A percentile compares a stretch with the other conserved stretches of the same genome.
Conservation (phyloP, 2,329 filamentous ascomycete species). For the Ploettnerulaceae sp. region DNA sequence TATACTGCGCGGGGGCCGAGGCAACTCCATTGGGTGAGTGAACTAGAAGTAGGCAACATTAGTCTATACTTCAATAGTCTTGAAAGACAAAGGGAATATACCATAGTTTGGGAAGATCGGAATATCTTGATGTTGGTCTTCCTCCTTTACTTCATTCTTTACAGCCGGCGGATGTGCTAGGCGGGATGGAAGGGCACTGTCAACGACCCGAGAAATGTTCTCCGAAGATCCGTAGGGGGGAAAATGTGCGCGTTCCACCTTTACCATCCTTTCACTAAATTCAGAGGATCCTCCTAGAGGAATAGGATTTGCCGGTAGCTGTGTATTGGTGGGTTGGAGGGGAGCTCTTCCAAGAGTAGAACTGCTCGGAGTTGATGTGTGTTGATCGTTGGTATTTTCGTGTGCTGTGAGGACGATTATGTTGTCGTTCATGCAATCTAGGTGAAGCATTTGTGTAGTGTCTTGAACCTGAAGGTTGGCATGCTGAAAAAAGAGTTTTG, state of each 20-base stretch:
- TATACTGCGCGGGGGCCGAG: too few relatives aligned
- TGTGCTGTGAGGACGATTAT: constrained; percentile 16
- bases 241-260: neutral
- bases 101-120: neutral
- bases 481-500: constrained; percentile 1
- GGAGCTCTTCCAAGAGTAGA: constrained; percentile 5
- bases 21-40: neutral
- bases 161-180: neutral
- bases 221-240: neutral
- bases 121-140: neutral
- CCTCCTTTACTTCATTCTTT: constrained; percentile 1
- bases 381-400: constrained; percentile 3
- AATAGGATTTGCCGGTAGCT: constrained; percentile 1
- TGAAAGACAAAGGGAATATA: neutral
- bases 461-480: constrained; percentile 3
- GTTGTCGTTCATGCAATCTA: constrained; percentile 14
- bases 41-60: too few relatives aligned
- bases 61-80: too few relatives aligned
- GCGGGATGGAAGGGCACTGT: neutral
- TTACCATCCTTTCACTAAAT: neutral
- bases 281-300: neutral
- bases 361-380: neutral
- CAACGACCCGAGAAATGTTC: neutral
- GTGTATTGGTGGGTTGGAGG: constrained; percentile 10
- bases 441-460: constrained; percentile 8